A percentile compares a stretch with the other conserved stretches of the same genome.
These are phyloP conservation scores for Primulina eburnea DNA, from an alignment of 257 asterid genomes.

Conservation along the genomic window DNA sequence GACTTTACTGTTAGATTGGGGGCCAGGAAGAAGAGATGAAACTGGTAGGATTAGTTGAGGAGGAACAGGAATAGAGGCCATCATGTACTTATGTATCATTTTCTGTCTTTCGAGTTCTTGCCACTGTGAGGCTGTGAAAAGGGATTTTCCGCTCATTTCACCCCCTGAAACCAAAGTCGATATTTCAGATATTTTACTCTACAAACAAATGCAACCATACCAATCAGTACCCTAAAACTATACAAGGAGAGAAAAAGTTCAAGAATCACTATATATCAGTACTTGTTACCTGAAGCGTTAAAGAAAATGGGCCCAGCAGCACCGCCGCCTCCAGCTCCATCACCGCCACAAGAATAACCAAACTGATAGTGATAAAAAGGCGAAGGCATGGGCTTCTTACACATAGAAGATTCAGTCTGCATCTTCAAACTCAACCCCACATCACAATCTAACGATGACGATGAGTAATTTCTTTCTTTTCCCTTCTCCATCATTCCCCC, in stretches of 20 bases:
- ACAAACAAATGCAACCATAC: not conserved
- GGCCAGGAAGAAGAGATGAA: conserved; percentile 20
- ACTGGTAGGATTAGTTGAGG: conserved; percentile 43
- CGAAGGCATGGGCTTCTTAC: conserved; percentile 11
- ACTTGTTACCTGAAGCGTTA: conserved; percentile 21
- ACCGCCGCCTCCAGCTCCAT: not conserved
- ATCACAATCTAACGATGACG: conserved; percentile 9
- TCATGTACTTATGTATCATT: conserved; percentile 47
- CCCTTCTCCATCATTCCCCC: no score
- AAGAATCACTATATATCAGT: no score
- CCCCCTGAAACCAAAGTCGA: conserved; percentile 19
- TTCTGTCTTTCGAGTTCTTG: conserved; percentile 70
- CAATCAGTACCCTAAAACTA: not conserved
- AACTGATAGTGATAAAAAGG: conserved; percentile 4
- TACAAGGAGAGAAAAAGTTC: no score
- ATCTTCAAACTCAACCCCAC: conserved; percentile 53
- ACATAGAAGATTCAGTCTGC: conserved; percentile 24
- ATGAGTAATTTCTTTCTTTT: no score
- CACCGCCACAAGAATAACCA: not conserved
- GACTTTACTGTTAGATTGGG: conserved; percentile 47
- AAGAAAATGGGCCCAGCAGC: conserved; percentile 31
- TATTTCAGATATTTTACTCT: not conserved
- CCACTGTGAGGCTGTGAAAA: conserved; percentile 59
- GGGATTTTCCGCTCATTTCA: conserved; percentile 31
- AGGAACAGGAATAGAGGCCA: conserved; percentile 58